Percentiles rank a stretch among this genome's conserved stretches.
Evolutionary conservation across 208 protist genomes (phyloP).

Genomic region (Trypanosoma rangeli): DNA sequence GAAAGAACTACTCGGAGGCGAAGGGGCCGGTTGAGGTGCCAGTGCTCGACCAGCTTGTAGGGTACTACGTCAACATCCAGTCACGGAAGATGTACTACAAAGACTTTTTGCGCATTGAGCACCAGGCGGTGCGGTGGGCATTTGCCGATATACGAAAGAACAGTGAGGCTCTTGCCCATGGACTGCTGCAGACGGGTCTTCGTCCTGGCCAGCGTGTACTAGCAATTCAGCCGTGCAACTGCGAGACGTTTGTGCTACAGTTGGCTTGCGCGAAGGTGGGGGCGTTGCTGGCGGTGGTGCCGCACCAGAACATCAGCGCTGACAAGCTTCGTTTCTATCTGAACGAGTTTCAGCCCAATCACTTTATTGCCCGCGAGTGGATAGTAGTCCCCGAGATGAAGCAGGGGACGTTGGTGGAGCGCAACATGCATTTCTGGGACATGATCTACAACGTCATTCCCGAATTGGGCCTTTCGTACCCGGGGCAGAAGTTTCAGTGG

Average conservation of each 20-base stretch:
- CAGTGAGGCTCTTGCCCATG: constrained; percentile 90
- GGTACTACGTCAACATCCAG: constrained; percentile 93
- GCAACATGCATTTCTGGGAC: constrained; percentile 93
- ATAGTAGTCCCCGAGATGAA: constrained; percentile 86
- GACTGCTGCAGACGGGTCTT: constrained; percentile 87
- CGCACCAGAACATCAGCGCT: constrained; percentile 78
- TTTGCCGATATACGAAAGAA: constrained; percentile 93
- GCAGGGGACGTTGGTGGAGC: constrained; percentile 84
- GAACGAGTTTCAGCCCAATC: constrained; percentile 90
- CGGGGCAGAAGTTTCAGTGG: constrained; percentile 91
- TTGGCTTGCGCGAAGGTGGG: constrained; percentile 89
- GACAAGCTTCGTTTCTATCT: constrained; percentile 92
- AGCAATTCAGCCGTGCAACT: constrained; percentile 90
- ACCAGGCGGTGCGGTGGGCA: constrained; percentile 91
- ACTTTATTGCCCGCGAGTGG: constrained; percentile 87
- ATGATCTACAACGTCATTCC: constrained; percentile 92
- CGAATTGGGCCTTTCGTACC: constrained; percentile 90
- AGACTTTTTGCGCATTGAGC: constrained; percentile 91
- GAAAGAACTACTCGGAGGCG: constrained; percentile 80
- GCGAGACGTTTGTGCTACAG: constrained; percentile 89
- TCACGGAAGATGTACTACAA: constrained; percentile 95
- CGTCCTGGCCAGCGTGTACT: constrained; percentile 85
- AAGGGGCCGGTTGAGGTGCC: constrained; percentile 59
- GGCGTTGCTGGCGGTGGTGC: constrained; percentile 80
- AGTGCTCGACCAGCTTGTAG: constrained; percentile 89